Conservation (phyloP, 2,329 filamentous ascomycete species). For the Dendryphion nanum region DNA sequence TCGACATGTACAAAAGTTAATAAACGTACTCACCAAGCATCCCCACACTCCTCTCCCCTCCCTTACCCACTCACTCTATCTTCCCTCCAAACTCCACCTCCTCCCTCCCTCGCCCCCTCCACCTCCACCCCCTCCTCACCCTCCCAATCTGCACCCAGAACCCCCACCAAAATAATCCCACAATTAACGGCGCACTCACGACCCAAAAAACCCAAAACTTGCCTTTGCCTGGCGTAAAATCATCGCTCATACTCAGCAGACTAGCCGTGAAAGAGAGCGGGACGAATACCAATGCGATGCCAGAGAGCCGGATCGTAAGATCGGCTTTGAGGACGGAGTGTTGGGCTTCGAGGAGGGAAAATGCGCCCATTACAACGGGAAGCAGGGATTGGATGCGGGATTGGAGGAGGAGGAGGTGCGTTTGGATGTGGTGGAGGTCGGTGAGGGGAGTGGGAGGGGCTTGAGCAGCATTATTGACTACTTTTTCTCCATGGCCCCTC, state of each 20-base stretch:
- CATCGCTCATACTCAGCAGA: constrained; percentile 6
- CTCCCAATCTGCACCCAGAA: constrained; percentile 2
- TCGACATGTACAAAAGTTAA: no score
- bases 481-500: no score
- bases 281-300: constrained; percentile 4
- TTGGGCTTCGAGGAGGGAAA: constrained; percentile 8
- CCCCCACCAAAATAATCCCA: constrained; percentile 6
- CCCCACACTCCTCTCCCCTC: no score
- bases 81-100: constrained; percentile 1
- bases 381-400: constrained; percentile 7
- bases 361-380: constrained; percentile 7
- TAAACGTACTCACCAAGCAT: no score
- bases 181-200: constrained; percentile 3
- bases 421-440: neutral
- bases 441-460: neutral
- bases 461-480: neutral
- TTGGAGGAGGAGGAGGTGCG: constrained; percentile 2
- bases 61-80: neutral
- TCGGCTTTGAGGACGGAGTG: constrained; percentile 4
- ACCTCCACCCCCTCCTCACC: constrained; percentile 4
- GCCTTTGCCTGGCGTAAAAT: constrained; percentile 3
- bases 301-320: constrained; percentile 4
- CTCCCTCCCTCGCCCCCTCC: neutral
- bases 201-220: constrained; percentile 7
- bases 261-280: constrained; percentile 6